Conservation (phyloP, 2,329 filamentous ascomycete species). For the Aureobasidium mangrovei region DNA sequence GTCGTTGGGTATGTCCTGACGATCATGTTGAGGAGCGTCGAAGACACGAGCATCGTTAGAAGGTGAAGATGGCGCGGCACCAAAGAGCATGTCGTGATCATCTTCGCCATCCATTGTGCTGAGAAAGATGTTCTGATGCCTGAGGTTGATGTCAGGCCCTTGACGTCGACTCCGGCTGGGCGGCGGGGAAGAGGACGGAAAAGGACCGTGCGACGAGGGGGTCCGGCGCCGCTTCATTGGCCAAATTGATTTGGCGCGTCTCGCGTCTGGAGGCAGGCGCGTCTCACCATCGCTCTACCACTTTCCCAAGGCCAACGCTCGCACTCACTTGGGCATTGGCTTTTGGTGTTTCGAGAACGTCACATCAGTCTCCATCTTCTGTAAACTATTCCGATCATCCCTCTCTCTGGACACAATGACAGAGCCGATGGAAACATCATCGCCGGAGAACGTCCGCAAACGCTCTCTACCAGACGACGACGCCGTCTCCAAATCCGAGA, state of each 20-base stretch:
- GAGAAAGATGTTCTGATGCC: neutral
- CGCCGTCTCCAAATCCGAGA: neutral
- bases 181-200: neutral
- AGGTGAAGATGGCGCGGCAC: neutral
- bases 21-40: conserved; percentile 1
- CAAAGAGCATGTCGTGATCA: conserved; percentile 10
- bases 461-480: conserved; percentile 8
- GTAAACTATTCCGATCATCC: neutral
- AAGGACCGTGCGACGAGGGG: neutral
- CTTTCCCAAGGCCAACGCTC: conserved; percentile 3
- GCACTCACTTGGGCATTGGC: neutral
- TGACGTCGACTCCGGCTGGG: neutral
- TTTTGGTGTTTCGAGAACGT: neutral
- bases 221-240: neutral
- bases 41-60: neutral
- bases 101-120: neutral
- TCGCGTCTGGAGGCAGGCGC: neutral
- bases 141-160: no score
- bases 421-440: conserved; percentile 6
- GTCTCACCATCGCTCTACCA: neutral
- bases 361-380: neutral
- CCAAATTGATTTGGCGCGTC: neutral
- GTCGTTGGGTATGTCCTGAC: neutral
- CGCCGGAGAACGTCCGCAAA: conserved; percentile 17
- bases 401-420: neutral